Percentiles rank a stretch among this genome's conserved stretches.
These are phyloP conservation scores for Neobulgaria alba DNA, from an alignment of 2,329 filamentous ascomycete genomes.

Conservation along the genomic window DNA sequence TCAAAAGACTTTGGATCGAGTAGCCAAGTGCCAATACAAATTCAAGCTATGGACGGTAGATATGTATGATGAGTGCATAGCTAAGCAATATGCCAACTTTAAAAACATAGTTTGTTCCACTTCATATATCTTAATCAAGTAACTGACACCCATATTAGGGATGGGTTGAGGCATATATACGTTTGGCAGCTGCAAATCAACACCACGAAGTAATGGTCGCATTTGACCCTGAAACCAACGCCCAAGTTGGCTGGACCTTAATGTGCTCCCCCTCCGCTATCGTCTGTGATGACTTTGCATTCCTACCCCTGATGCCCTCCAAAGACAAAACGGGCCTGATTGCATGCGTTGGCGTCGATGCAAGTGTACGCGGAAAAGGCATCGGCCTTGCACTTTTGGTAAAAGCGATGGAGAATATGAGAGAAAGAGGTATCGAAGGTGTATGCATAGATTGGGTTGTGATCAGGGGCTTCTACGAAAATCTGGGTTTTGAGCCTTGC, in stretches of 20 bases:
- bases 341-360: constrained; percentile 36
- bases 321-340: constrained; percentile 36
- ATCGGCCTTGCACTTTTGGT: constrained; percentile 35
- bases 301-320: constrained; percentile 30
- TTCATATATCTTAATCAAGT: too few relatives aligned
- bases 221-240: constrained; percentile 28
- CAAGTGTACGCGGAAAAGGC: constrained; percentile 30
- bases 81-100: constrained; percentile 26
- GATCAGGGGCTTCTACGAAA: constrained; percentile 37
- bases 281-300: constrained; percentile 32
- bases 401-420: constrained; percentile 36
- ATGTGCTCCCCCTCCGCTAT: constrained; percentile 32
- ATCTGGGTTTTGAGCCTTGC: constrained; percentile 33
- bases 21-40: constrained; percentile 21
- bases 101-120: constrained; percentile 29
- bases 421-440: constrained; percentile 32
- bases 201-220: constrained; percentile 35
- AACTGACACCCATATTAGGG: too few relatives aligned
- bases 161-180: constrained; percentile 34
- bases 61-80: constrained; percentile 1
- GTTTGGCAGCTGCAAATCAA: constrained; percentile 29
- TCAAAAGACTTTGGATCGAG: constrained; percentile 30
- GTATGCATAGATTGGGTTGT: constrained; percentile 38
- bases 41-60: not conserved
- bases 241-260: constrained; percentile 37